These are phyloP conservation scores for Rosa persica DNA, from an alignment of 306 rosid genomes.

Conservation along the genomic window DNA sequence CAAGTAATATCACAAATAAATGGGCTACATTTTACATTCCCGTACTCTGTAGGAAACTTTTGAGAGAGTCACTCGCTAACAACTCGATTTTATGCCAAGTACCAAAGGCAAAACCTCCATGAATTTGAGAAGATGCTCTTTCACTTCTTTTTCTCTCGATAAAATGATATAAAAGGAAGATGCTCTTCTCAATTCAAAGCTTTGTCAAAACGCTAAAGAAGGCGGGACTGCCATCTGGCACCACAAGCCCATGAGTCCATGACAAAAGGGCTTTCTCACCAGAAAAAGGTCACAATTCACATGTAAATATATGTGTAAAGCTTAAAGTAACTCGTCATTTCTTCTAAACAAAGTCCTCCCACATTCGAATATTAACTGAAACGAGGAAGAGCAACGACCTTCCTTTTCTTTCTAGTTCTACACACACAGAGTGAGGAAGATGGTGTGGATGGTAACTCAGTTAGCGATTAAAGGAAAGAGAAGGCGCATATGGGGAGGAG, in stretches of 20 bases:
- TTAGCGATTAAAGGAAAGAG: slow-evolving; percentile 35
- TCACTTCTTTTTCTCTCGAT: background rate
- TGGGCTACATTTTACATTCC: too few relatives aligned
- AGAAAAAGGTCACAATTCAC: background rate
- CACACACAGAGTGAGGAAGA: background rate
- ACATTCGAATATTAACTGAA: slow-evolving; percentile 1
- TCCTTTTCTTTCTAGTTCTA: background rate
- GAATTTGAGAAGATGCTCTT: background rate
- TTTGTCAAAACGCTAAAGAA: background rate
- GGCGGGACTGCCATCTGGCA: background rate
- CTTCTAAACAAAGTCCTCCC: background rate
- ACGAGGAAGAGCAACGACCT: background rate
- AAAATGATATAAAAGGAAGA: background rate
- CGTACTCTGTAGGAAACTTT: too few relatives aligned
- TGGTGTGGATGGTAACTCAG: slow-evolving; percentile 46
- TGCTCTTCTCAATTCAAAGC: background rate
- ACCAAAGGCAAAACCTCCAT: background rate
- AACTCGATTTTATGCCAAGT: background rate
- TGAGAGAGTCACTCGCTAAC: background rate
- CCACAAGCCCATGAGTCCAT: background rate
- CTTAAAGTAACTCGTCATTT: background rate
- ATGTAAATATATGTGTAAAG: background rate
- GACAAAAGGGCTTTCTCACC: background rate
- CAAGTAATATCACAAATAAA: too few relatives aligned
- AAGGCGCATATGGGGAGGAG: slow-evolving; percentile 35